phyloP scores from a whole-genome alignment of 306 rosid genomes.

The Dryas alaskensis region DNA sequence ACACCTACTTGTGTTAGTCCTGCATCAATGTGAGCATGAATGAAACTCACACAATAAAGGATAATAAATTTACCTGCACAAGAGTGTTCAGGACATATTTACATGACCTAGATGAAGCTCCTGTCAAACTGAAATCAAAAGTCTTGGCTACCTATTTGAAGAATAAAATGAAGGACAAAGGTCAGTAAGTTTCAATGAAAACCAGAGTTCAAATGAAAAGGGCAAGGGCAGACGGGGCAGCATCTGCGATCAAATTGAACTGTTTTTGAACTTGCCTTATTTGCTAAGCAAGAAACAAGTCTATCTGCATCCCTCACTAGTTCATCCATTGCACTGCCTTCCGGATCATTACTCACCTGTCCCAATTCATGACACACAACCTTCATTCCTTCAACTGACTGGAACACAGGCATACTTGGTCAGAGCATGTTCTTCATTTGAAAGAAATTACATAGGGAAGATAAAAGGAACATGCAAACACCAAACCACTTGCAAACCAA shows the following conservation, averaged over 20 bases:
- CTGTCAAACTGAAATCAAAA: conserved; percentile 95
- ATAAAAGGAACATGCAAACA: not conserved
- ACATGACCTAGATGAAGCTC: conserved; percentile 95
- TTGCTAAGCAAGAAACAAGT: conserved; percentile 90
- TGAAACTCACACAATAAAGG: not conserved
- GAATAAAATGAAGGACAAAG: not conserved
- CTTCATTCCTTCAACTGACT: conserved; percentile 99
- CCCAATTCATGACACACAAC: conserved; percentile 96
- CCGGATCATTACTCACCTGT: conserved; percentile 87
- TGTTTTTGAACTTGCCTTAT: conserved; percentile 49
- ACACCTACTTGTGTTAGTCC: no score
- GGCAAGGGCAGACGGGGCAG: conserved; percentile 1
- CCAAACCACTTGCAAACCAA: not conserved
- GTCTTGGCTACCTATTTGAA: conserved; percentile 78
- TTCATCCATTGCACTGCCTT: conserved; percentile 88
- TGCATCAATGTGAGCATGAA: conserved; percentile 16
- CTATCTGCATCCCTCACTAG: conserved; percentile 83
- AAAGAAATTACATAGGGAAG: not conserved
- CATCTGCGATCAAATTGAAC: not conserved
- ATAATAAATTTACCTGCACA: conserved; percentile 68
- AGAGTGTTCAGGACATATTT: conserved; percentile 98
- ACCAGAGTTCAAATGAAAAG: not conserved
- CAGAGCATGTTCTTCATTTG: conserved; percentile 4
- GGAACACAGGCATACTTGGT: conserved; percentile 36
- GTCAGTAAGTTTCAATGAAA: not conserved